Evolutionary conservation across 495 filamentous ascomycete genomes (phyloP).

Genomic region (Aspergillus bridgeri): DNA sequence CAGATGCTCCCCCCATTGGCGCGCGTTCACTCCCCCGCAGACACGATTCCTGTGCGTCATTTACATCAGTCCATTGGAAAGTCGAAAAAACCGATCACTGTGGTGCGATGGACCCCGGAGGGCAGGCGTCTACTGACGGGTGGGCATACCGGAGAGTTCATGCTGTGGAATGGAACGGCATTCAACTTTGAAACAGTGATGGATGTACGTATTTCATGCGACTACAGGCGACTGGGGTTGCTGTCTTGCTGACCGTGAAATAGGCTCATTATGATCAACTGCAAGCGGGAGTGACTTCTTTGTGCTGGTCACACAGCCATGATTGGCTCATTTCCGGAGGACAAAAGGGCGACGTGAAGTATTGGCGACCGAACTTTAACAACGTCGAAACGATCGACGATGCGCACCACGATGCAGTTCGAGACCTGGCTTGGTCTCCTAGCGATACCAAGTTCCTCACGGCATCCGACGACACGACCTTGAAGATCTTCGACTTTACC

Average conservation of each 20-base stretch:
- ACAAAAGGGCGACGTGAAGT: conserved; percentile 92
- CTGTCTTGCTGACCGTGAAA: conserved; percentile 7
- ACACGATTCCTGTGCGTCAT: conserved; percentile 83
- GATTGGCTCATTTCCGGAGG: conserved; percentile 97
- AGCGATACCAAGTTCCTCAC: conserved; percentile 95
- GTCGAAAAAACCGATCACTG: conserved; percentile 93
- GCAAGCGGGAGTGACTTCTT: conserved; percentile 75
- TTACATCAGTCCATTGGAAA: conserved; percentile 96
- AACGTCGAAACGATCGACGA: conserved; percentile 93
- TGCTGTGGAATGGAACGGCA: conserved; percentile 95
- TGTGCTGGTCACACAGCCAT: conserved; percentile 87
- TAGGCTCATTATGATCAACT: conserved; percentile 76
- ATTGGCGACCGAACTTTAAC: conserved; percentile 99
- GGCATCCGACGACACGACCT: conserved; percentile 84
- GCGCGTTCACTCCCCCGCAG: conserved; percentile 64
- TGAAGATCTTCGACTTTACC: conserved; percentile 98
- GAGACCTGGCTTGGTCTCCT: conserved; percentile 89
- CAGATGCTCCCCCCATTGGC: conserved; percentile 87
- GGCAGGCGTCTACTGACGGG: conserved; percentile 87
- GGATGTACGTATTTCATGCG: conserved; percentile 53
- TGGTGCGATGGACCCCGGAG: conserved; percentile 97
- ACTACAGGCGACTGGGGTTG: not conserved
- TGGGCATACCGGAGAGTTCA: conserved; percentile 95
- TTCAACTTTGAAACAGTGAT: conserved; percentile 99
- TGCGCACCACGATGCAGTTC: conserved; percentile 83